Evolutionary conservation across 345 rosid species (phyloP), one percentile per base, ranked within the genome.

Genomic region (Ceriops tagal): DNA sequence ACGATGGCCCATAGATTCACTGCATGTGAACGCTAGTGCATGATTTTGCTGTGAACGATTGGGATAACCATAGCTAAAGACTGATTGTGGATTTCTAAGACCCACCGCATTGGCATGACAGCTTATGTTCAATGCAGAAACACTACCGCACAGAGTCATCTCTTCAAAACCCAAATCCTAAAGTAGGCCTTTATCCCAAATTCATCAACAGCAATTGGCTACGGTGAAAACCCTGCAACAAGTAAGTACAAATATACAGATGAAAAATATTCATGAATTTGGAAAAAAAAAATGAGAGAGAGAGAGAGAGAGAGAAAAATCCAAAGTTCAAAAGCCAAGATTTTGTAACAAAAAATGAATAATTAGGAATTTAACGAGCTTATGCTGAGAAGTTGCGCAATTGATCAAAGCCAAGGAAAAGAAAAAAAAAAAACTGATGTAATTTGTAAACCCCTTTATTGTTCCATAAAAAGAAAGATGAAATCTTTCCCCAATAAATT

Each of bases 121-220:
- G 75, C 78, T 79, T 64, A 82, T 75, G 70, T 77, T 76, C 62
- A 80, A 79, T 0, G 89, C 87, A 56, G 91, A 85, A 75, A 84
- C 84, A 72, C 79, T 78, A 73, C 87, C 90, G 61, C 73, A 78
- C 5, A 62, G 69, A 75, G 76, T 78, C 91, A 88, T 85, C 62
- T 77, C 56, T 56, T 35, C 53, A 58, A 67, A 64, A 67, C 59
- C 67, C 49, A 57, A 65, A 58, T 49, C 49, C 35, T 2, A 22
- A 37, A 51, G 5, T 39, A 55, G 7, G 11, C 27, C 59, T 10
- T 58, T 62, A 8, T 47, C 43, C n/a, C 10, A 19, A 22, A 68
- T 20, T 13, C 49, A 62, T 56, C 31, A 56, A 24, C 19, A 27
- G 31, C 11, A 5, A 56, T 24, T 22, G 28, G 27, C 24, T 9